Conservation (phyloP, 345 rosid species). For the Durio zibethinus region DNA sequence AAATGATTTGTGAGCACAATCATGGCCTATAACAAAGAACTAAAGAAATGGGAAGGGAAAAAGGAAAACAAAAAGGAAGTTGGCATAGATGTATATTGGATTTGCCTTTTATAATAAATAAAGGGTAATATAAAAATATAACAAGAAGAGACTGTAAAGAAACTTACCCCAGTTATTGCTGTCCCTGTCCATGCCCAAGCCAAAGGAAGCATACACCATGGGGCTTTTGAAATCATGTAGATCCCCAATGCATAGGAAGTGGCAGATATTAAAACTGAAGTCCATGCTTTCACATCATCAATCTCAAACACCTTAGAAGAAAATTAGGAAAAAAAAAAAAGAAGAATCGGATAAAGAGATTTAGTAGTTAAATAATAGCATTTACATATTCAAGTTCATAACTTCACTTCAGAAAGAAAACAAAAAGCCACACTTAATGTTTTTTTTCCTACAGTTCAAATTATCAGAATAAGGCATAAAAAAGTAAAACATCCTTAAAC, state of each 20-base stretch:
- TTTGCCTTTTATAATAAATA: background rate
- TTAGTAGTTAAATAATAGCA: background rate
- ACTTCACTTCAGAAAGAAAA: background rate
- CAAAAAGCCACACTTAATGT: background rate
- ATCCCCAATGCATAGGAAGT: constrained; percentile 82
- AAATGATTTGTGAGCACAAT: constrained; percentile 96
- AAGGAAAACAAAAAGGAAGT: constrained; percentile 14
- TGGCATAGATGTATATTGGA: constrained; percentile 9
- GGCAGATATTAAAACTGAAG: constrained; percentile 68
- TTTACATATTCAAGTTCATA: background rate
- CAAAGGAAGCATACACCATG: constrained; percentile 91
- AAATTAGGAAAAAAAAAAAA: constrained; percentile 12
- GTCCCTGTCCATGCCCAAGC: constrained; percentile 99
- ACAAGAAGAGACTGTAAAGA: background rate
- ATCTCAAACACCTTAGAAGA: constrained; percentile 75
- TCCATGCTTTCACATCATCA: constrained; percentile 82
- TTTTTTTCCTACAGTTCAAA: background rate
- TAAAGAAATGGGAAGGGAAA: constrained; percentile 26
- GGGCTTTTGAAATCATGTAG: constrained; percentile 76
- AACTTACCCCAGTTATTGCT: constrained; percentile 79
- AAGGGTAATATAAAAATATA: background rate
- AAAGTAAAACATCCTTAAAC: constrained; percentile 15
- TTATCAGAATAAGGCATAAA: background rate
- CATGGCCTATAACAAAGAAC: constrained; percentile 99
- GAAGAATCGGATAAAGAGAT: background rate